Evolutionary conservation across 768 basidiomycete species (phyloP).

Genomic region (Lepiota subincarnata): DNA sequence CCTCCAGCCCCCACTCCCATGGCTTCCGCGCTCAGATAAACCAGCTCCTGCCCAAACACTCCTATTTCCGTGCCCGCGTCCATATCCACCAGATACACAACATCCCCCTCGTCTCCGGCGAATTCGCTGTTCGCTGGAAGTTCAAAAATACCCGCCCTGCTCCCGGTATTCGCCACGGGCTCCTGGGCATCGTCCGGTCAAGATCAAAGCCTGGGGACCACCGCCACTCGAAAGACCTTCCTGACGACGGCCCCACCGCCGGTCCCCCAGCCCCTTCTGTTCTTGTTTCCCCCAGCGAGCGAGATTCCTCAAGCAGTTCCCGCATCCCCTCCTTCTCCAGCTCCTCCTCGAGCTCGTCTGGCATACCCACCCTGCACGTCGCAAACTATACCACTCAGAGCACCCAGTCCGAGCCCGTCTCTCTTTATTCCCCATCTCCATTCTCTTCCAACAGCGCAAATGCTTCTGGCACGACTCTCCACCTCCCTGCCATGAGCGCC

Average conservation of each 20-base stretch:
- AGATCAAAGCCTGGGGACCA: conserved; percentile 13
- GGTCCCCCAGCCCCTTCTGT: conserved; percentile 14
- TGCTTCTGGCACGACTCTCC: conserved; percentile 3
- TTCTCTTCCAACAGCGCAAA: conserved; percentile 14
- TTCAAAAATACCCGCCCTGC: conserved; percentile 42
- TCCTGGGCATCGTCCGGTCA: conserved; percentile 14
- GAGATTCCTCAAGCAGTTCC: background rate
- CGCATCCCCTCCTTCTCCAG: conserved; percentile 16
- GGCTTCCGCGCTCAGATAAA: conserved; percentile 56
- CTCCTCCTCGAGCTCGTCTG: conserved; percentile 9
- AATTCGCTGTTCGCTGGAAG: conserved; percentile 70
- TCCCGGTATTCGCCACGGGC: background rate
- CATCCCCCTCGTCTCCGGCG: conserved; percentile 67
- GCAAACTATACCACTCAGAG: background rate
- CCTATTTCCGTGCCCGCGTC: conserved; percentile 59
- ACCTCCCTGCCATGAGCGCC: conserved; percentile 14
- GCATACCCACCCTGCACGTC: background rate
- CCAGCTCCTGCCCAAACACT: conserved; percentile 60
- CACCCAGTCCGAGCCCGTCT: conserved; percentile 8
- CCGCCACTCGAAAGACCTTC: conserved; percentile 13
- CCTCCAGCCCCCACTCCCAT: conserved; percentile 10
- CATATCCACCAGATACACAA: conserved; percentile 64
- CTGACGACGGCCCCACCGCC: conserved; percentile 4
- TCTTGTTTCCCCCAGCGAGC: conserved; percentile 11
- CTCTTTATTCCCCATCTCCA: conserved; percentile 9